Percentiles rank a stretch among this genome's conserved stretches.
Evolutionary conservation across 352 stramenopile genomes (phyloP).

Genomic region (Nothophytophthora sp.): DNA sequence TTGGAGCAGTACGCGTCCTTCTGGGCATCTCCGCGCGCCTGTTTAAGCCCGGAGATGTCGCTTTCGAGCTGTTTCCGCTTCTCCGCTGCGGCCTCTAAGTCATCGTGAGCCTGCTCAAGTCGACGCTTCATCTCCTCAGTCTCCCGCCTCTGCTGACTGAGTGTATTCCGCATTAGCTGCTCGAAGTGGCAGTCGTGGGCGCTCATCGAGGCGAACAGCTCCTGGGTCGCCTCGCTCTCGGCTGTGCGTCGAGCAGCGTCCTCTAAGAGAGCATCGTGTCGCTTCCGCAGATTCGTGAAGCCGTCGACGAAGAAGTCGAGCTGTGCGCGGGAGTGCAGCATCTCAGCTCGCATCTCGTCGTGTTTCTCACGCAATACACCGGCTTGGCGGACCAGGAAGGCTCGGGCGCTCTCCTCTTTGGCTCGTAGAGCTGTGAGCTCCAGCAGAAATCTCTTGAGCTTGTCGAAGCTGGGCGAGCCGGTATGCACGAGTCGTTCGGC

Average conservation of each 20-base stretch:
- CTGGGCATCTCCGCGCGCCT: constrained; percentile 43
- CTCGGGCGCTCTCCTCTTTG: constrained; percentile 61
- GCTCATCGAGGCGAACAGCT: constrained; percentile 61
- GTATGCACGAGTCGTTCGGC: constrained; percentile 59
- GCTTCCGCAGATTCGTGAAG: constrained; percentile 64
- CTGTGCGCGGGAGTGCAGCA: constrained; percentile 62
- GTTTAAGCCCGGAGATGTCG: constrained; percentile 49
- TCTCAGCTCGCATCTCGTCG: constrained; percentile 57
- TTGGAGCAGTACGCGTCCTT: constrained; percentile 69
- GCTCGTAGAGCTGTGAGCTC: constrained; percentile 52
- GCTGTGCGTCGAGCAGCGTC: constrained; percentile 57
- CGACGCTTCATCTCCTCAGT: constrained; percentile 31
- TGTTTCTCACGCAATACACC: constrained; percentile 47
- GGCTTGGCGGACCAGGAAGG: constrained; percentile 56
- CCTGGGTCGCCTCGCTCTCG: constrained; percentile 55
- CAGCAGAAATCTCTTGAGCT: constrained; percentile 74
- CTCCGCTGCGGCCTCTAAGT: constrained; percentile 27
- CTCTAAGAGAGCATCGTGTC: constrained; percentile 63
- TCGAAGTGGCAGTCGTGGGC: constrained; percentile 61
- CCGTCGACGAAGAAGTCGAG: constrained; percentile 82
- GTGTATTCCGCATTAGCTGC: constrained; percentile 46
- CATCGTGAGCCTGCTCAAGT: constrained; percentile 19
- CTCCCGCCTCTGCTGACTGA: constrained; percentile 40
- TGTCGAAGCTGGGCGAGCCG: constrained; percentile 66
- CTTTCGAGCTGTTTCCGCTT: constrained; percentile 43